Evolutionary conservation across 2,329 filamentous ascomycete genomes (phyloP), one percentile per base, ranked within the genome.

Genomic region (Penicillium rolfsii): DNA sequence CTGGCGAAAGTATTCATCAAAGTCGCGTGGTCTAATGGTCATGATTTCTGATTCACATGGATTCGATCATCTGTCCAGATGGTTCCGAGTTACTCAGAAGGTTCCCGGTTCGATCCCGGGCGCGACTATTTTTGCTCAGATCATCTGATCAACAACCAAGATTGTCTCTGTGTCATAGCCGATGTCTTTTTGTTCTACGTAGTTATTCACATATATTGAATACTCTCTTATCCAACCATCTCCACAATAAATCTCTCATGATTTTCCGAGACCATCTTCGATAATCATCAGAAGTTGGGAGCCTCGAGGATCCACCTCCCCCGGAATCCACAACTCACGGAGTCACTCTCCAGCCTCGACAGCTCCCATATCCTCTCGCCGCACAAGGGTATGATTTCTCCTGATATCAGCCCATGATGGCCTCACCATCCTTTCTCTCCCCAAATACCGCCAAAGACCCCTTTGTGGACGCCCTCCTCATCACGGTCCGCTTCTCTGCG

Each of bases 401-500:
- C 43, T 16, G 12, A 8, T 11, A 9, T 11, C 43, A 45, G 63
- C 57, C 45, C 57, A 60, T n/a, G 4, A 70, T 71, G 70, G 50
- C 62, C 35, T 66, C 63, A 11, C 59, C 61, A 9, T 57, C 55
- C 40, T 63, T 68, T 38, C 45, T 66, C 41, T 49, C 67, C 30
- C 53, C 65, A 22, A 52, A 69, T 28, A 28, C 22, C 19, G 45
- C 49, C 35, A 56, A 40, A 38, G 62, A 67, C 35, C 14, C 52
- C 11, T n/a, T 55, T 12, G 53, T 55, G 19, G 60, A 71, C 24
- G 60, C 66, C 14, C 83, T 97, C 59, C 87, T 90, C 71, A 83
- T 98, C 49, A 94, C 91, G 40, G 89, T 98, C 75, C 93, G 94
- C 76, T 98, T 99, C 84, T 92, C 92, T 56, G 88, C 89, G 62